phyloP scores from a whole-genome alignment of 1,284 basidiomycete species.

The Athelia sp. region DNA sequence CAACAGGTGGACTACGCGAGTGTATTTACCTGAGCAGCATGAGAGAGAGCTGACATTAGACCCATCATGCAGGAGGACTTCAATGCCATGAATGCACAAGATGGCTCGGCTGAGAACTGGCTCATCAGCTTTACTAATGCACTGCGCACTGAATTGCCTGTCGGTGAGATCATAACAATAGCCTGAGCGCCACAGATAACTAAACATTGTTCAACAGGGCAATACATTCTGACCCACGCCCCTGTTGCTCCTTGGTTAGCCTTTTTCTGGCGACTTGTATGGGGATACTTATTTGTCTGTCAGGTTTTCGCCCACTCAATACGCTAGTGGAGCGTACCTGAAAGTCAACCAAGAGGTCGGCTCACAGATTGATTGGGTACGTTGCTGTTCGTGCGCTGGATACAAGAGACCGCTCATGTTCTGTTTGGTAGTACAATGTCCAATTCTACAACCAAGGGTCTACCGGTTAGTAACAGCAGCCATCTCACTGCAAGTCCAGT shows the following conservation, averaged over 20 bases:
- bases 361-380: neutral
- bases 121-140: constrained; percentile 38
- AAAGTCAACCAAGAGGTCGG: neutral
- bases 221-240: constrained; percentile 1
- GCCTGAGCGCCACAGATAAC: constrained; percentile 12
- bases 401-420: too few relatives aligned
- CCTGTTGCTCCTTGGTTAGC: neutral
- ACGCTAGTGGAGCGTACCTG: neutral
- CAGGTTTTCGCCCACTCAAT: neutral
- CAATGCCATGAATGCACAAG: constrained; percentile 35
- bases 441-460: constrained; percentile 63
- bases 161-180: constrained; percentile 30
- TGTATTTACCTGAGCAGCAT: too few relatives aligned
- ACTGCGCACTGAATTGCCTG: constrained; percentile 29
- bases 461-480: neutral
- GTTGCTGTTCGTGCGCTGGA: too few relatives aligned
- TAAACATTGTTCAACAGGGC: neutral
- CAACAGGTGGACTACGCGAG: too few relatives aligned
- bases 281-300: neutral
- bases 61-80: neutral
- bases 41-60: too few relatives aligned
- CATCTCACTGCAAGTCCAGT: neutral
- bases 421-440: constrained; percentile 6
- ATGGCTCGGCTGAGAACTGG: constrained; percentile 34
- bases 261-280: constrained; percentile 32